Conservation (phyloP, 169 alveolate genomes). For the Ichthyophthirius multifiliis region DNA sequence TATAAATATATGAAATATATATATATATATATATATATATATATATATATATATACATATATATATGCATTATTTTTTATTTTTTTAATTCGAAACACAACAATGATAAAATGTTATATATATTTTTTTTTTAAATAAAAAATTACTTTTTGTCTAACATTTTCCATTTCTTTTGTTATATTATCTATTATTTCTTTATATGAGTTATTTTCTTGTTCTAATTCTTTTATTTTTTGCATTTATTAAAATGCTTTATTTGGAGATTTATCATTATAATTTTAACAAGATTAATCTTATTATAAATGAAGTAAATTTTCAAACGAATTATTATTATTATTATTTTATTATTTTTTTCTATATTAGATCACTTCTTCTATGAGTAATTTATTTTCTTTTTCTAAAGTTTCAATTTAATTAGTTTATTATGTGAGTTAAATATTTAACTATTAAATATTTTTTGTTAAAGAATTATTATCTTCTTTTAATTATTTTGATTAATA, state of each 20-base stretch:
- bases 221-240: not conserved
- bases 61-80: no score
- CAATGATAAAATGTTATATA: no score
- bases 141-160: not conserved
- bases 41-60: no score
- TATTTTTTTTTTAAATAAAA: no score
- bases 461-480: not conserved
- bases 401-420: not conserved
- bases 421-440: not conserved
- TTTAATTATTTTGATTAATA: not conserved
- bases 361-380: not conserved
- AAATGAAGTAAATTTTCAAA: not conserved
- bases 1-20: no score
- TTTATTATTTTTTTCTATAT: not conserved
- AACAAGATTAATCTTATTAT: not conserved
- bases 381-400: not conserved
- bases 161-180: constrained; percentile 8
- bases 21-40: no score
- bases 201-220: not conserved
- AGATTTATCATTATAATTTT: not conserved
- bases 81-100: no score
- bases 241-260: not conserved
- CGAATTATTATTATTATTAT: not conserved
- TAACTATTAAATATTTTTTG: not conserved
- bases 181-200: not conserved